Percentiles rank a stretch among this genome's conserved stretches.
Evolutionary conservation across 495 filamentous ascomycete species (phyloP).

Genomic region (Penicillium turbatum): DNA sequence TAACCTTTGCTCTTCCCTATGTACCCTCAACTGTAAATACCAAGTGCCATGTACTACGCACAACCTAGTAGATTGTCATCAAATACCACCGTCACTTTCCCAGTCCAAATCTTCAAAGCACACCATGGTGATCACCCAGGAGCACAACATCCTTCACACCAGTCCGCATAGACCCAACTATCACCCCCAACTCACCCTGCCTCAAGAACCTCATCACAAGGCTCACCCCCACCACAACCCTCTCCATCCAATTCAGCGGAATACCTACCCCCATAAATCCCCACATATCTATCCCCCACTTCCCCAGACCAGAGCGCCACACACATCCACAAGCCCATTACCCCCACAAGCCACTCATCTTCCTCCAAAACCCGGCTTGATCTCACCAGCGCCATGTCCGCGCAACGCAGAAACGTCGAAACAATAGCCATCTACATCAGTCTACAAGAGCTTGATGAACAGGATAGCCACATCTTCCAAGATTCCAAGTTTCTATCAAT

Average conservation of each 20-base stretch:
- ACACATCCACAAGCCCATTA: constrained; percentile 20
- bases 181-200: neutral
- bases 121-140: constrained; percentile 13
- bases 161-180: neutral
- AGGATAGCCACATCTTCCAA: no score
- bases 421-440: no score
- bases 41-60: no score
- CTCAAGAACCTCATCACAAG: constrained; percentile 6
- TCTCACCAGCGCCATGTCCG: constrained; percentile 24
- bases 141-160: neutral
- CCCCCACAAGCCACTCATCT: constrained; percentile 13
- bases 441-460: no score
- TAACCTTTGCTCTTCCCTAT: no score
- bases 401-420: constrained; percentile 13
- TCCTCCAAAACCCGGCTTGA: constrained; percentile 26
- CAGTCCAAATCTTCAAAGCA: constrained; percentile 4
- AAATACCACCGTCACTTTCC: no score
- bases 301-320: constrained; percentile 13
- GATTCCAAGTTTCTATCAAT: no score
- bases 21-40: no score
- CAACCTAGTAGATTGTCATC: no score
- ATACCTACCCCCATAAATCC: no score
- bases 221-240: constrained; percentile 20
- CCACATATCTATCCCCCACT: constrained; percentile 21
- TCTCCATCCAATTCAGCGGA: constrained; percentile 23